Percentiles rank a stretch among this genome's conserved stretches.
These are phyloP conservation scores for Russula foetens DNA, from an alignment of 768 basidiomycete species.

Conservation along the genomic window DNA sequence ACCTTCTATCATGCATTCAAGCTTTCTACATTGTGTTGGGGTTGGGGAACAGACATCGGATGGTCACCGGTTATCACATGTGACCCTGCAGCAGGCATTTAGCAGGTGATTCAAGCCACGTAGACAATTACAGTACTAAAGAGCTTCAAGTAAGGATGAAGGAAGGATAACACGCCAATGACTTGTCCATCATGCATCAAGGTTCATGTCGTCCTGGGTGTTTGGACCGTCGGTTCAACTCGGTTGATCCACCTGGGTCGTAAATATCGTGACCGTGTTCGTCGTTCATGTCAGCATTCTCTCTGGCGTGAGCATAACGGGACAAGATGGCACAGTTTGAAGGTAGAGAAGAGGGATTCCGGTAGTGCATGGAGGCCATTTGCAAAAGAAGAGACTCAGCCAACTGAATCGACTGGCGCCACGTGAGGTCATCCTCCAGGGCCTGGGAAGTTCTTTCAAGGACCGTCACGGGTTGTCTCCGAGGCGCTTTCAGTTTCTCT, in stretches of 20 bases:
- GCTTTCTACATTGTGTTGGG: too few relatives aligned
- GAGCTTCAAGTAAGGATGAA: constrained; percentile 31
- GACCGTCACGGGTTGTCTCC: too few relatives aligned
- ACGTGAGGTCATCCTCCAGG: too few relatives aligned
- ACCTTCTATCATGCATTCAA: too few relatives aligned
- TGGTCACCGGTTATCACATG: too few relatives aligned
- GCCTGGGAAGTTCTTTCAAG: too few relatives aligned
- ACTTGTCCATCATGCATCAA: not conserved
- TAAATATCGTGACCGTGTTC: constrained; percentile 3
- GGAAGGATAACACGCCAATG: constrained; percentile 26
- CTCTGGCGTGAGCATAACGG: constrained; percentile 32
- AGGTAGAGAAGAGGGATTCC: constrained; percentile 47
- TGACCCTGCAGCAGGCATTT: too few relatives aligned
- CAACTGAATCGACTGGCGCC: too few relatives aligned
- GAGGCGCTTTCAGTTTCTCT: too few relatives aligned
- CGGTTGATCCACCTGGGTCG: not conserved
- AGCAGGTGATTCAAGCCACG: too few relatives aligned
- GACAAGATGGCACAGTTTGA: constrained; percentile 61
- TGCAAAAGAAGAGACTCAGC: not conserved
- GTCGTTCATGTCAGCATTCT: not conserved
- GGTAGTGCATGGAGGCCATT: constrained; percentile 41
- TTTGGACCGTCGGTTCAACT: too few relatives aligned
- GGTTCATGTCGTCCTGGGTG: not conserved
- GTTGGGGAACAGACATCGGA: too few relatives aligned
- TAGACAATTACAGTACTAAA: constrained; percentile 31